Conservation (phyloP, 2,329 filamentous ascomycete species). For the Cladorrhinum sp. region DNA sequence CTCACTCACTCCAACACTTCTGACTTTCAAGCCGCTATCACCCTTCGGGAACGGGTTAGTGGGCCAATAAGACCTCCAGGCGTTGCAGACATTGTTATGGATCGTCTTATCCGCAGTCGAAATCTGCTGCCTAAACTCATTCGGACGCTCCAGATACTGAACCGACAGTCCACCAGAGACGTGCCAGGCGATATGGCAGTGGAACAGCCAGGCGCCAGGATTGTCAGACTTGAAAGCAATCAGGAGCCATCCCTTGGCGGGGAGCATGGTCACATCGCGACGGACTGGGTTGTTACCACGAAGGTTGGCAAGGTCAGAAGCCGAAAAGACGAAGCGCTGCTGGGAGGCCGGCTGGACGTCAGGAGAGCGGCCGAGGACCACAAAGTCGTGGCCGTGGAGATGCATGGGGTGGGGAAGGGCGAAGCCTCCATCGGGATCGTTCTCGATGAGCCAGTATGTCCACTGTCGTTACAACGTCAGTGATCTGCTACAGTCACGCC, state of each 20-base stretch:
- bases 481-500: too few species aligned
- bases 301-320: slow-evolving; percentile 31
- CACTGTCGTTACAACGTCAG: slow-evolving; percentile 22
- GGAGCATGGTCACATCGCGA: slow-evolving; percentile 47
- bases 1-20: slow-evolving; percentile 22
- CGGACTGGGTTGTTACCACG: slow-evolving; percentile 43
- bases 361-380: slow-evolving; percentile 32
- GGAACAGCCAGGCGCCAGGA: slow-evolving; percentile 49
- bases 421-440: slow-evolving; percentile 30
- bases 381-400: slow-evolving; percentile 36
- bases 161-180: slow-evolving; percentile 47
- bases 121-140: slow-evolving; percentile 19
- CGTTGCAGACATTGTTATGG: slow-evolving; percentile 28
- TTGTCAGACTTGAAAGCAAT: slow-evolving; percentile 50
- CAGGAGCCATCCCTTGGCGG: slow-evolving; percentile 43
- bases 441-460: slow-evolving; percentile 36
- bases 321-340: slow-evolving; percentile 26
- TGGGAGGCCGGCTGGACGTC: slow-evolving; percentile 19
- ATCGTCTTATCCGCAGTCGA: slow-evolving; percentile 18
- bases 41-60: slow-evolving; percentile 25
- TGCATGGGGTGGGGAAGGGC: slow-evolving; percentile 31
- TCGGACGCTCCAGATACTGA: slow-evolving; percentile 46
- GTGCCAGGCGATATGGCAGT: slow-evolving; percentile 52
- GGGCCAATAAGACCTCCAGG: slow-evolving; percentile 26
- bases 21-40: slow-evolving; percentile 24